These are phyloP conservation scores for Hamamelis virginiana DNA, from an alignment of 164 flowering plant genomes.

Conservation along the genomic window DNA sequence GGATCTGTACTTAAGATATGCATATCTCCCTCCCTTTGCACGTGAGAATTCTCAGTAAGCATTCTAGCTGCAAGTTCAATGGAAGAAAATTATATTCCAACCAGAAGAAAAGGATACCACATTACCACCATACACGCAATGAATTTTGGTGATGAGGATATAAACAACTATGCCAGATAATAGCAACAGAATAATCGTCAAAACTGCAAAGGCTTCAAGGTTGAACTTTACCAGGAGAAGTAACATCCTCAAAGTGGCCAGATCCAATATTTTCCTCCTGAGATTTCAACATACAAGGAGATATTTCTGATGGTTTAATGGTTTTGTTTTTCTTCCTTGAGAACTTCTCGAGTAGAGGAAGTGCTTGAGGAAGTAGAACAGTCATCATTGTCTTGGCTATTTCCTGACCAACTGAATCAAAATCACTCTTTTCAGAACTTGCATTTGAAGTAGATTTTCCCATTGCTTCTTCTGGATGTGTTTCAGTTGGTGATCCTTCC, in stretches of 20 bases:
- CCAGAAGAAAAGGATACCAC: neutral
- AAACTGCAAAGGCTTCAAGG: neutral
- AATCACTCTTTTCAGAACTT: conserved; percentile 49
- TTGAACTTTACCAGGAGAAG: conserved; percentile 32
- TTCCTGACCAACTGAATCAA: conserved; percentile 74
- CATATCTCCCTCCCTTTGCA: conserved; percentile 16
- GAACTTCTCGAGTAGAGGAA: conserved; percentile 68
- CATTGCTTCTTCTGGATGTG: conserved; percentile 38
- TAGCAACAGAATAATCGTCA: conserved; percentile 2
- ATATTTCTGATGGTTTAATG: conserved; percentile 14
- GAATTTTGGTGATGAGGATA: neutral
- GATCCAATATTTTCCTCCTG: conserved; percentile 17
- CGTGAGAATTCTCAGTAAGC: conserved; percentile 14
- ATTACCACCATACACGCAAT: neutral
- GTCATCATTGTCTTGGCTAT: conserved; percentile 78
- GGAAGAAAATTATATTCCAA: conserved; percentile 7
- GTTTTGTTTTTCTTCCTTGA: conserved; percentile 41
- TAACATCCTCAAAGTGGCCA: conserved; percentile 10
- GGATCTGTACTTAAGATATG: conserved; percentile 7
- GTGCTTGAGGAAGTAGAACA: conserved; percentile 84
- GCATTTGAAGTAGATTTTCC: conserved; percentile 29
- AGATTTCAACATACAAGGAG: conserved; percentile 12
- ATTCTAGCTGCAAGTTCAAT: conserved; percentile 32
- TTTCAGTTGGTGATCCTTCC: conserved; percentile 31
- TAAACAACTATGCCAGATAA: conserved; percentile 1